phyloP scores from a whole-genome alignment of 768 basidiomycete species.

The Suillus alpinus region DNA sequence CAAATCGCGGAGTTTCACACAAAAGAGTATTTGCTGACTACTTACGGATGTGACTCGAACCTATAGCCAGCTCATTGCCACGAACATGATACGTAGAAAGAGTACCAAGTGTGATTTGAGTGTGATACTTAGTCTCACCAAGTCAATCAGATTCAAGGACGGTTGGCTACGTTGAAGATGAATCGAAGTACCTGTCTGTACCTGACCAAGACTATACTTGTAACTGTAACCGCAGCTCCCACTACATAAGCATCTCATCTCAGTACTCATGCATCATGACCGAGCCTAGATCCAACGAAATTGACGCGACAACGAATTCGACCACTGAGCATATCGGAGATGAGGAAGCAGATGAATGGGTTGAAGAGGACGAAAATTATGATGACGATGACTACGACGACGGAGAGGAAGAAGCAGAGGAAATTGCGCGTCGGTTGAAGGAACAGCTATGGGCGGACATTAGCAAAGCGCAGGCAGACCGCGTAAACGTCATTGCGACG shows the following conservation, averaged over 20 bases:
- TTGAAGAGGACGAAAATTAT: conserved; percentile 42
- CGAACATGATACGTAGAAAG: neutral
- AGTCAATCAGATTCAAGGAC: neutral
- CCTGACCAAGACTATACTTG: neutral
- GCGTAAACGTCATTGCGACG: conserved; percentile 18
- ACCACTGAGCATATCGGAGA: neutral
- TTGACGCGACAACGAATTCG: neutral
- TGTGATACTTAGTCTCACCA: neutral
- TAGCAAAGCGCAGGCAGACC: conserved; percentile 56
- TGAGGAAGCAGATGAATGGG: conserved; percentile 29
- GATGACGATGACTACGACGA: conserved; percentile 58
- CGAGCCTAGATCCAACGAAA: neutral
- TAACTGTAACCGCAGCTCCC: neutral
- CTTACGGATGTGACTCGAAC: neutral
- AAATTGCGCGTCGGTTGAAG: conserved; percentile 70
- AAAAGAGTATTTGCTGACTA: conserved; percentile 5
- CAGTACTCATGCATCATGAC: neutral
- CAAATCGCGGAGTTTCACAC: conserved; percentile 17
- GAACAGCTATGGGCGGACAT: conserved; percentile 80
- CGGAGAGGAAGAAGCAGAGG: conserved; percentile 66
- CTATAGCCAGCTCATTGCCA: neutral
- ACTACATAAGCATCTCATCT: neutral
- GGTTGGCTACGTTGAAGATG: neutral
- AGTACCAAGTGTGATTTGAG: neutral
- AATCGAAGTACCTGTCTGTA: neutral